Evolutionary conservation across 2,329 filamentous ascomycete species (phyloP), one percentile per base, ranked within the genome.

Genomic region (Aureobasidium zeae): DNA sequence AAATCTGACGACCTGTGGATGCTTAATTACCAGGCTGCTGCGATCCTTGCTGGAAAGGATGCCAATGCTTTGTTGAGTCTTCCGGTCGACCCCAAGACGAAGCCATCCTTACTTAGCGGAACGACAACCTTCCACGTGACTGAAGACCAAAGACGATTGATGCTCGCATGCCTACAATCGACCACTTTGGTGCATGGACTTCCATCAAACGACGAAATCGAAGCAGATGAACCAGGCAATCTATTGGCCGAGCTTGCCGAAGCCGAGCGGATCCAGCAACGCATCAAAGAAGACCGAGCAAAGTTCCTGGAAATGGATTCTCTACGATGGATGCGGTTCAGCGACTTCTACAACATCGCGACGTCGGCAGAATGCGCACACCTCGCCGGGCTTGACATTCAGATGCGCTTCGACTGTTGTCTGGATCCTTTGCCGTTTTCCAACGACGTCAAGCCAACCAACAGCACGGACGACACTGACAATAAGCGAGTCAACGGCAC

Each of bases 21-120:
- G 48, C 46, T 50, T 6, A 50, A 31, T 20, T 50, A 48, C 15
- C 48, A 50, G 36, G 48, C 48, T n/a, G 48, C 48, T 7, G 48
- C 43, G 8, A 45, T 50, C 15, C 39, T 50, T 10, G 31, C 46
- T 8, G 39, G 46, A 5, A 16, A 17, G 17, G 39, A 41, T 28
- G 48, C 46, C 7, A 34, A 35, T 19, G 29, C 13, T 5, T 31
- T 50, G 9, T 20, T 50, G 11, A n/a, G 36, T 13, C 39, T 50
- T 11, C 43, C 48, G 5, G n/a, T 28, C 10, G 45, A 48, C 19
- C 6, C 21, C 12, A 29, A 30, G 31, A 17, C 41, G 17, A 34
- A 44, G 34, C 34, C 21, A n/a, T 44, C 45, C 2, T 19, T 26
- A 22, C 33, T 44, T 16, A 16, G 39, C 11, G 37, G 17, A 29